Percentiles rank a stretch among this genome's conserved stretches.
Conservation (phyloP, 148 eudicot species). For the Polygonum aviculare region DNA sequence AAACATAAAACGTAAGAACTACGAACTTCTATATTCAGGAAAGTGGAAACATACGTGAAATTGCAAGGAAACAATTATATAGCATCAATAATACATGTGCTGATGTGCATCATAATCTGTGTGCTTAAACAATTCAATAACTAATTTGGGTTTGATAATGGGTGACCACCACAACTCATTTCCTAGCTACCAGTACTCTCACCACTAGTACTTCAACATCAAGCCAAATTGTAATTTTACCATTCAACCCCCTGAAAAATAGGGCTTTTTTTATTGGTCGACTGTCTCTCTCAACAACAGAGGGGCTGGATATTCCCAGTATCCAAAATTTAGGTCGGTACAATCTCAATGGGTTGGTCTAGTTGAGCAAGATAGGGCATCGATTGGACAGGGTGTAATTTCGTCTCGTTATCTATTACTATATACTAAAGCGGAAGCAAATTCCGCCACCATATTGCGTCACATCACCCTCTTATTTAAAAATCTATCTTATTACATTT, state of each 20-base stretch:
- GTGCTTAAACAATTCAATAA: background rate
- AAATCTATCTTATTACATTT: too few relatives aligned
- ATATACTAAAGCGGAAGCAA: too few relatives aligned
- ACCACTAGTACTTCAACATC: background rate
- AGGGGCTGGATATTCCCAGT: background rate
- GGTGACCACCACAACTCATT: slow-evolving; percentile 1
- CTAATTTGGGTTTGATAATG: background rate
- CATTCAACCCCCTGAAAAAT: background rate
- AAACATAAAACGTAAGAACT: too few relatives aligned
- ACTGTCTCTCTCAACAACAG: background rate
- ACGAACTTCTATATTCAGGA: background rate
- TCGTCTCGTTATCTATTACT: too few relatives aligned
- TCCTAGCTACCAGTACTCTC: background rate
- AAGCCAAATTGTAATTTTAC: background rate
- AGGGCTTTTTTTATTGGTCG: background rate
- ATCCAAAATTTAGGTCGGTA: background rate
- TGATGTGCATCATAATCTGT: background rate
- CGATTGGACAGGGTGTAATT: too few relatives aligned
- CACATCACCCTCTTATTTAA: too few relatives aligned
- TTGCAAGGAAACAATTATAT: background rate
- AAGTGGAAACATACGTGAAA: background rate
- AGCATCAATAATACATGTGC: background rate
- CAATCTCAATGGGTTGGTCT: too few relatives aligned
- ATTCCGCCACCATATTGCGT: too few relatives aligned
- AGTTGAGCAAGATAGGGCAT: too few relatives aligned